Base-by-base conservation (phyloP, 2,329 filamentous ascomycete species). In the Moelleriella libera region DNA sequence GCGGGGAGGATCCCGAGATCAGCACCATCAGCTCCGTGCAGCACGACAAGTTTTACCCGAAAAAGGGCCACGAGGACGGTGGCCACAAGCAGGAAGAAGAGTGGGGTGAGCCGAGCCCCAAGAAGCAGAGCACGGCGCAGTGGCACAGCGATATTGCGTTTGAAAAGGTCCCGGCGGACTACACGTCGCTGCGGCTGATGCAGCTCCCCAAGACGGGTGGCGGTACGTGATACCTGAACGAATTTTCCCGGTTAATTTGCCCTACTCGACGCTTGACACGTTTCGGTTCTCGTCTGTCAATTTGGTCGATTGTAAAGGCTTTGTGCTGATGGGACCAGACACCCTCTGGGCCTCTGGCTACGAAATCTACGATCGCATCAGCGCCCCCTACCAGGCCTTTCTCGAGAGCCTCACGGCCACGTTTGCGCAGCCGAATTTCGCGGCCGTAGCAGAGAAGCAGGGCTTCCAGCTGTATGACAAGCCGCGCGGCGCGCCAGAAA, bases 331-430 rank as follows among this genome's bases (percentile, higher is more conserved):
- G 34, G 34, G 12, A 5, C 29, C 29, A 70, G 71, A 75, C 58
- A 83, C 81, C 0, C 69, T 84, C 5, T 84, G 80, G 78, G 80
- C 80, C 0, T 80, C 76, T 0, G 78, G 78, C 0, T 83, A 83
- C 56, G 79, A 83, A 53, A 61, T 82, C 10, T 84, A 82, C 55
- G 80, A 85, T 55, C 72, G 77, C 30, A 67, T 85, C 49, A 79
- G 74, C 4, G 63, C 66, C 2, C 65, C 74, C 0, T 74, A 75
- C 47, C 75, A 75, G 49, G 63, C 63, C 29, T 82, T 82, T 58
- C 67, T 82, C 30, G 78, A 83, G 47, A 60, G 61, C 0, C 60
- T 83, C 6, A 81, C 75, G 0, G 79, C 71, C 3, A 76, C 72
- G 1, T 72, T 71, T 51, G 68, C 68, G 0, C 67, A 73, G 53